Percentiles rank a stretch among this genome's conserved stretches.
Conservation (phyloP, 176 grass and related monocot species). For the Hordeum vulgare region DNA sequence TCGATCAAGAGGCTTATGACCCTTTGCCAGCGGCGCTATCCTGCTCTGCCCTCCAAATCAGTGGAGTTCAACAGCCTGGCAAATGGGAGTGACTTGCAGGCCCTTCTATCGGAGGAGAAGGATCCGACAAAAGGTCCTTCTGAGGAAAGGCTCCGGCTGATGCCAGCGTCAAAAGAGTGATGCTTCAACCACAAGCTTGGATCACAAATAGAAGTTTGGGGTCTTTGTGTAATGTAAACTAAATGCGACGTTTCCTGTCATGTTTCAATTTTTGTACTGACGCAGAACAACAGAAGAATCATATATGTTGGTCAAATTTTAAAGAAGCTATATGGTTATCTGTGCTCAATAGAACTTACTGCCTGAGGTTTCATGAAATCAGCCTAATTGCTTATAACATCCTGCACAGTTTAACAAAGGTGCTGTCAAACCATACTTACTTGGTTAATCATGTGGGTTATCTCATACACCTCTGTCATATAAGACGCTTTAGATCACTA, state of each 20-base stretch:
- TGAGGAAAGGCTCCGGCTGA: slow-evolving; percentile 45
- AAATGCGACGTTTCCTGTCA: not conserved
- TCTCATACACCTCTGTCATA: no score
- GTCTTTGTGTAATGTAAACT: slow-evolving; percentile 23
- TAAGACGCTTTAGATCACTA: no score
- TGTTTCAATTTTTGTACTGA: slow-evolving; percentile 5
- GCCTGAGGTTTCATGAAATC: not conserved
- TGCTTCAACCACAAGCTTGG: slow-evolving; percentile 2
- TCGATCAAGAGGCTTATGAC: slow-evolving; percentile 89
- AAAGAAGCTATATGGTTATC: slow-evolving; percentile 4
- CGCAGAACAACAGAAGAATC: not conserved
- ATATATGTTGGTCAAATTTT: slow-evolving; percentile 22
- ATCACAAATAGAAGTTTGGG: slow-evolving; percentile 17
- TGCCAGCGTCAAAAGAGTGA: slow-evolving; percentile 60
- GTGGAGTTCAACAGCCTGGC: slow-evolving; percentile 93
- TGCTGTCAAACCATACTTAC: not conserved
- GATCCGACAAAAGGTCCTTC: not conserved
- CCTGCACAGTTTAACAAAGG: not conserved
- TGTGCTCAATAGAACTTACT: not conserved
- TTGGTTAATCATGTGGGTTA: not conserved
- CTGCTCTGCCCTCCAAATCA: slow-evolving; percentile 72
- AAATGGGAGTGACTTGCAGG: slow-evolving; percentile 85
- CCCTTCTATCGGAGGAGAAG: slow-evolving; percentile 54
- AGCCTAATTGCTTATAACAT: not conserved
- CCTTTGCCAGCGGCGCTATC: slow-evolving; percentile 72